Base-by-base conservation (phyloP, 2,329 filamentous ascomycete genomes). In the Pseudogymnoascus destructans region DNA sequence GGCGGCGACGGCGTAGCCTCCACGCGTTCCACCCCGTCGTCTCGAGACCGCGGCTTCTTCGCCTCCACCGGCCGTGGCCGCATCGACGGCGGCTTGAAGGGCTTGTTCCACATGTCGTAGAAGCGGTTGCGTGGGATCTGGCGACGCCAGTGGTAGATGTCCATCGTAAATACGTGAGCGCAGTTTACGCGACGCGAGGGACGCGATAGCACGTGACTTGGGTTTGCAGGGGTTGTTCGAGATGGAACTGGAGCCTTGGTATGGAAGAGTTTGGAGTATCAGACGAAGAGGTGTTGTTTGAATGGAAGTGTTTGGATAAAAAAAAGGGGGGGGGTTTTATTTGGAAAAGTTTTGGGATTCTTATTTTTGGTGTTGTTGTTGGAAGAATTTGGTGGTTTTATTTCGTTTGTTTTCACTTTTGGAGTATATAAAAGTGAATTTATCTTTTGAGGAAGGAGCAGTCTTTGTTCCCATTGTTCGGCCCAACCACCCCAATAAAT, bases 41-140 rank as follows among this genome's bases (percentile, higher is more conserved):
- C 49, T 10, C 15, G 11, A 2, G 11, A 21, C 25, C n/a, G n/a
- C 9, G 49, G 23, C 49, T 30, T 11, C 49, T 30, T 11, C 30
- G 25, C 36, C 36, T 10, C 36, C 36, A 17, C n/a, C 1, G 49
- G 49, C 23, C 30, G 49, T 15, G 49, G 8, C 8, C 30, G 30
- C 49, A 55, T 55, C 30, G 49, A 55, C 4, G 49, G 49, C 11
- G 49, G 49, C 30, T 55, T 55, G 25, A 55, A 55, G 10, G 49
- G 49, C 11, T 55, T 55, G 25, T 30, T 30, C 49, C 49, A 55
- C 49, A 55, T 55, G 38, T 42, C 38, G 38, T 42, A 42, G 38
- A 42, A 42, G 19, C 23, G 5, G 2, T 2, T 23, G 38, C 38
- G 38, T n/a, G 38, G 38, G 38, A 42, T 42, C 19, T 23, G 38